Conservation (phyloP, 345 rosid species). For the Citrus hindsii region DNA sequence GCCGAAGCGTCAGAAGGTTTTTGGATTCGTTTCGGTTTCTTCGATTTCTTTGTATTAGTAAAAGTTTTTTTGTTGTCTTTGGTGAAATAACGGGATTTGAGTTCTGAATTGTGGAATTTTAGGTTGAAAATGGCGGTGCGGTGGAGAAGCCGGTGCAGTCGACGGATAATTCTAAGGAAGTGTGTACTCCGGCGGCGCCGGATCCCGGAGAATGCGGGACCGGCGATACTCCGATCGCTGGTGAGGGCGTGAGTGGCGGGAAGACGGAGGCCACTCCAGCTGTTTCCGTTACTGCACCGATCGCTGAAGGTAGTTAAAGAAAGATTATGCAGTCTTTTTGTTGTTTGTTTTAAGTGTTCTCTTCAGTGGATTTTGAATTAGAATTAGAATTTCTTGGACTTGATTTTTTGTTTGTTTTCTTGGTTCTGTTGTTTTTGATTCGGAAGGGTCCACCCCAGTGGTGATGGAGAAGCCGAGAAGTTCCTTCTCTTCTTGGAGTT, state of each 20-base stretch:
- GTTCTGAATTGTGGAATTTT: constrained; percentile 15
- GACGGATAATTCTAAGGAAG: constrained; percentile 59
- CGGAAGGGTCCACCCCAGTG: constrained; percentile 51
- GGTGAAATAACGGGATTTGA: constrained; percentile 16
- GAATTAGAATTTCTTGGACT: constrained; percentile 8
- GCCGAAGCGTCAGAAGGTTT: constrained; percentile 76
- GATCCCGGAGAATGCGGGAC: constrained; percentile 55
- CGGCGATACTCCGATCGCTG: constrained; percentile 43
- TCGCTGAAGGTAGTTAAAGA: constrained; percentile 50
- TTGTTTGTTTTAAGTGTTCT: neutral
- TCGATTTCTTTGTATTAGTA: neutral
- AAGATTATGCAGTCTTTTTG: neutral
- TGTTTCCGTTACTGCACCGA: constrained; percentile 45
- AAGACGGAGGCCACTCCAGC: constrained; percentile 54
- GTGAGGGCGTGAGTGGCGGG: constrained; percentile 34
- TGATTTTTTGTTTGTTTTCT: constrained; percentile 4
- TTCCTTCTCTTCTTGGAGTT: constrained; percentile 44
- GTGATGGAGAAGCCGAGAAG: constrained; percentile 52
- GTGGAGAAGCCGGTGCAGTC: constrained; percentile 45
- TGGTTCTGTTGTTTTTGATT: neutral
- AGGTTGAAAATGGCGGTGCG: constrained; percentile 55
- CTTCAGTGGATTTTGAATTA: constrained; percentile 6
- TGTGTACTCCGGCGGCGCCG: constrained; percentile 35
- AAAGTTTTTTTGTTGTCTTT: neutral
- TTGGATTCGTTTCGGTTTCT: neutral